Percentiles rank a stretch among this genome's conserved stretches.
These are phyloP conservation scores for Lasiodiplodia sp. DNA, from an alignment of 2,329 filamentous ascomycete genomes.

Conservation along the genomic window DNA sequence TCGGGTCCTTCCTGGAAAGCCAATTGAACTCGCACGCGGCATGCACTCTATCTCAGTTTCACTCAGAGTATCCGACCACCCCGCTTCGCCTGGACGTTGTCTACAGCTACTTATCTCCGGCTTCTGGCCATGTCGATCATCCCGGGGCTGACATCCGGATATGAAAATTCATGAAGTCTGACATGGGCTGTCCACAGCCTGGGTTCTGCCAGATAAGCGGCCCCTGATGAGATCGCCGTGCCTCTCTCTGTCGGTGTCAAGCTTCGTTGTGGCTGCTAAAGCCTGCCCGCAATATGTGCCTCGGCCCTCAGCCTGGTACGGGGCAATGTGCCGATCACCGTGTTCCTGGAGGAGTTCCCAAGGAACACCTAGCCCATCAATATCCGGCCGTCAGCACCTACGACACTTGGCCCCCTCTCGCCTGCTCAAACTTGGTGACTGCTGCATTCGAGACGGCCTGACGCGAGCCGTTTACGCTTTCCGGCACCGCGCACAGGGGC, in stretches of 20 bases:
- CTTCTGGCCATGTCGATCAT: conserved; percentile 3
- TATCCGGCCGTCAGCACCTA: conserved; percentile 4
- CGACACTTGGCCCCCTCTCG: conserved; percentile 17
- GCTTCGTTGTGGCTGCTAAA: not conserved
- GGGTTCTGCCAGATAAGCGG: conserved; percentile 11
- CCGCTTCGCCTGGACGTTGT: not conserved
- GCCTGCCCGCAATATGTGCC: not conserved
- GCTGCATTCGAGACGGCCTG: conserved; percentile 22
- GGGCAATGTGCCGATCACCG: conserved; percentile 6
- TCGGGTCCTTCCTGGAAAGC: not conserved
- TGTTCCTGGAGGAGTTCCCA: not conserved
- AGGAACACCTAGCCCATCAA: not conserved
- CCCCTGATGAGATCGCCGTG: conserved; percentile 11
- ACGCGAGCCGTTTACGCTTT: conserved; percentile 18
- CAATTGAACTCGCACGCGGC: not conserved
- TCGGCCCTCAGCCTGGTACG: not conserved
- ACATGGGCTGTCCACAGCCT: conserved; percentile 1
- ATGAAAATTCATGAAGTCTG: conserved; percentile 12
- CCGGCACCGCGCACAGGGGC: conserved; percentile 6
- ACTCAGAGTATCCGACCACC: not conserved
- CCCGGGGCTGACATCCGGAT: conserved; percentile 18
- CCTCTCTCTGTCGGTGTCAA: not conserved
- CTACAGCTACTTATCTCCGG: not conserved
- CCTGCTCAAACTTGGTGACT: not conserved
- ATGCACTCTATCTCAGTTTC: not conserved